Evolutionary conservation across 2,329 filamentous ascomycete species (phyloP).

Genomic region (Pseudocercospora cruenta): DNA sequence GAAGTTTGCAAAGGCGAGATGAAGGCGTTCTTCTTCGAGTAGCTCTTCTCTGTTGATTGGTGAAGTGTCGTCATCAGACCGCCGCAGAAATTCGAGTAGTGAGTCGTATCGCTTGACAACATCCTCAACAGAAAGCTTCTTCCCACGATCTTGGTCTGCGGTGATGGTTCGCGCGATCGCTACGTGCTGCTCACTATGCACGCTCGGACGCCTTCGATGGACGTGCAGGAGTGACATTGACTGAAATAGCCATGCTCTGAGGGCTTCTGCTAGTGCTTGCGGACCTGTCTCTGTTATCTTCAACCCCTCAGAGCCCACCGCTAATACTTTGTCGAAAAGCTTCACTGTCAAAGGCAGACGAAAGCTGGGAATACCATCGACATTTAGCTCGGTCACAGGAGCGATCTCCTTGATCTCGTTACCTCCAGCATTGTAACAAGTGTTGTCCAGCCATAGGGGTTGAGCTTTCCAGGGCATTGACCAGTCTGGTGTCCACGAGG

Average conservation of each 20-base stretch:
- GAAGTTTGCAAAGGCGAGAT: constrained; percentile 19
- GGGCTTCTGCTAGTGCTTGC: constrained; percentile 16
- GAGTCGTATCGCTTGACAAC: constrained; percentile 20
- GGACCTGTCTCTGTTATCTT: constrained; percentile 11
- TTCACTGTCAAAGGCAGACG: constrained; percentile 24
- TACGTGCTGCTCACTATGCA: constrained; percentile 18
- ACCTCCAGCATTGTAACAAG: constrained; percentile 25
- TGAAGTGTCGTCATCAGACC: constrained; percentile 7
- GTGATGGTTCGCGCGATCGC: constrained; percentile 26
- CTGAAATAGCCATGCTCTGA: constrained; percentile 24
- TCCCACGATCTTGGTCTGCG: constrained; percentile 23
- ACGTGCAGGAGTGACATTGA: constrained; percentile 21
- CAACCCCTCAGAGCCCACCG: constrained; percentile 18
- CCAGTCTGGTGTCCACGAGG: constrained; percentile 27
- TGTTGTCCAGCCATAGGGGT: constrained; percentile 22
- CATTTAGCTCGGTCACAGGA: constrained; percentile 12
- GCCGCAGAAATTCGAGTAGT: constrained; percentile 19
- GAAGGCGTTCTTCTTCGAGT: constrained; percentile 16
- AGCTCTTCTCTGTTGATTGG: not conserved
- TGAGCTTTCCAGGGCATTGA: constrained; percentile 23
- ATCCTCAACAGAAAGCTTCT: constrained; percentile 16
- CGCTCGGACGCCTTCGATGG: constrained; percentile 17
- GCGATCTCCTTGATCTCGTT: constrained; percentile 17
- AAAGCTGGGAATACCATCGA: constrained; percentile 1
- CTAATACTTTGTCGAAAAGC: constrained; percentile 22